Percentiles rank a stretch among this genome's conserved stretches.
These are phyloP conservation scores for Brassica incana DNA, from an alignment of 345 rosid genomes.

Conservation along the genomic window DNA sequence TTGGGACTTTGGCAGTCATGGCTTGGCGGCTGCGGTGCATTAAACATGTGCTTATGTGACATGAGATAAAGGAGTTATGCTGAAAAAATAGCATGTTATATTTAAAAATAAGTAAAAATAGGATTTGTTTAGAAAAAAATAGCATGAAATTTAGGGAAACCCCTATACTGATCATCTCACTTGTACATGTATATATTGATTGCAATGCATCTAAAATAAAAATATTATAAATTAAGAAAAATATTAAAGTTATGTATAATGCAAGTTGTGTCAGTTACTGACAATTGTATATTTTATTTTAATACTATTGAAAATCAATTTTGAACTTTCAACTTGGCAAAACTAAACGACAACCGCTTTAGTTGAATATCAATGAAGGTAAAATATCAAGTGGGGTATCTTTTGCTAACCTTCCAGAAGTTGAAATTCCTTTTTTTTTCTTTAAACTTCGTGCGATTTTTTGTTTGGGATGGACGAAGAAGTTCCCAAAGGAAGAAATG, in stretches of 20 bases:
- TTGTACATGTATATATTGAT: neutral
- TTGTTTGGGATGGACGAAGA: neutral
- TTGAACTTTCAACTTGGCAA: neutral
- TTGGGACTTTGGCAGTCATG: neutral
- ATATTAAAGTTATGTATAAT: neutral
- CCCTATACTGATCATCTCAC: neutral
- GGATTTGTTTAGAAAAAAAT: neutral
- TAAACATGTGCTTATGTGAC: neutral
- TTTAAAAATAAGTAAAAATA: neutral
- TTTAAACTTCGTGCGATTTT: neutral
- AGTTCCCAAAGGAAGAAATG: neutral
- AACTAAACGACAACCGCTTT: neutral
- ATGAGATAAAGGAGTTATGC: neutral
- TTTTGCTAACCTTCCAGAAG: neutral
- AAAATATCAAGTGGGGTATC: neutral
- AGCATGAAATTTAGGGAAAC: neutral
- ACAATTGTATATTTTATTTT: neutral
- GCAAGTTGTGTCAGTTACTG: neutral
- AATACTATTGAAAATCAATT: neutral
- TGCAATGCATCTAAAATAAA: neutral
- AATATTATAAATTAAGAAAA: neutral
- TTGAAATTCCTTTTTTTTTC: neutral
- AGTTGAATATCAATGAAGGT: neutral
- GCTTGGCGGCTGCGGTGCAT: neutral
- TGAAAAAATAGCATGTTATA: neutral